phyloP scores from a whole-genome alignment of 192 early-diverging fungal genomes.

The Allomyces javanicus region DNA sequence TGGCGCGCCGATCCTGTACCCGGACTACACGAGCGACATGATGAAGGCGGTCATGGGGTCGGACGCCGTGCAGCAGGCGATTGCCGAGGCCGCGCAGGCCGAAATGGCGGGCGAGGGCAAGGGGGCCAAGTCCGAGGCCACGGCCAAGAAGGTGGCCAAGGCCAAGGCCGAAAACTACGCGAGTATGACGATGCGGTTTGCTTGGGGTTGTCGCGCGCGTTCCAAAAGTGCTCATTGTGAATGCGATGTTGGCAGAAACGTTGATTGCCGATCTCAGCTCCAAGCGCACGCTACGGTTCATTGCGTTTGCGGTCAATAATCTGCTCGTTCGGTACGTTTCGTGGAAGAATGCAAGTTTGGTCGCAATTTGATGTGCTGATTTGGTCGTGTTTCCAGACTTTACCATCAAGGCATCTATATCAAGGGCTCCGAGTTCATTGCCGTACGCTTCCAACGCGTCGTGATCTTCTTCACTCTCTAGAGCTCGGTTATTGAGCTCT shows the following conservation, averaged over 20 bases:
- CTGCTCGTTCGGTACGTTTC: conserved; percentile 23
- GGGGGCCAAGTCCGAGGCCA: conserved; percentile 16
- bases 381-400: conserved; percentile 14
- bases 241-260: background rate
- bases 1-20: conserved; percentile 44
- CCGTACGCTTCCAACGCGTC: conserved; percentile 18
- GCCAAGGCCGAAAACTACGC: conserved; percentile 5
- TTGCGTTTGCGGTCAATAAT: conserved; percentile 51
- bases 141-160: conserved; percentile 7
- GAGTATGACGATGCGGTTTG: conserved; percentile 20
- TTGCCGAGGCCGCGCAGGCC: conserved; percentile 14
- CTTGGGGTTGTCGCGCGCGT: conserved; percentile 30
- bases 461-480: background rate
- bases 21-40: conserved; percentile 42
- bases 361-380: no score
- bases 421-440: conserved; percentile 51
- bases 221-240: conserved; percentile 33
- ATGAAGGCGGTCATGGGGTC: conserved; percentile 13
- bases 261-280: conserved; percentile 1
- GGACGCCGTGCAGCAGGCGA: conserved; percentile 11
- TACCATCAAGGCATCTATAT: conserved; percentile 76
- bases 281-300: conserved; percentile 21
- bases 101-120: conserved; percentile 16
- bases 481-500: background rate
- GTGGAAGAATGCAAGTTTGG: background rate